These are phyloP conservation scores for Hepatocystis sp. DNA, from an alignment of 169 alveolate genomes.

Conservation along the genomic window DNA sequence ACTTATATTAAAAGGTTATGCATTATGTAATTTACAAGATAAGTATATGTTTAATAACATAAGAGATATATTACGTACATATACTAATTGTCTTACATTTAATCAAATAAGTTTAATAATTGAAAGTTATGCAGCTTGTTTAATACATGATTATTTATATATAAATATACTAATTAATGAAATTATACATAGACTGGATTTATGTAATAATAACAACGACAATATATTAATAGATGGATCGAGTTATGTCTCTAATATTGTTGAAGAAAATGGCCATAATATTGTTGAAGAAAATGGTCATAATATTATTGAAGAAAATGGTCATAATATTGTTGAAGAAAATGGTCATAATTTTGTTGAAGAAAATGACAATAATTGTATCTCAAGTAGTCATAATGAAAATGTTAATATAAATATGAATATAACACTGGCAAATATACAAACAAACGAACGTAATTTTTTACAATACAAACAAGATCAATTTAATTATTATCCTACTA, in stretches of 20 bases:
- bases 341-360: background rate
- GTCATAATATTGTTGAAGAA: background rate
- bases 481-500: conserved; percentile 57
- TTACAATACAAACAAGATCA: conserved; percentile 66
- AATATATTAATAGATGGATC: too few species aligned
- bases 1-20: conserved; percentile 79
- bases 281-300: background rate
- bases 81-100: conserved; percentile 54
- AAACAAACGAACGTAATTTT: conserved; percentile 7
- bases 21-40: conserved; percentile 81
- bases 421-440: too few species aligned
- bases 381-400: background rate
- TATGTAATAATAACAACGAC: conserved; percentile 15
- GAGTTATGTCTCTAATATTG: too few species aligned
- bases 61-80: conserved; percentile 59
- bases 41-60: conserved; percentile 80
- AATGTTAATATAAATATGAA: background rate
- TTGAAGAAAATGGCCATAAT: conserved; percentile 56
- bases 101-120: conserved; percentile 40
- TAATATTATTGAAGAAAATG: background rate
- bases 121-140: conserved; percentile 72
- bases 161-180: conserved; percentile 23
- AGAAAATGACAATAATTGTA: background rate
- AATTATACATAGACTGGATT: conserved; percentile 14
- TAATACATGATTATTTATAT: conserved; percentile 61